Conservation (phyloP, 257 asterid species). For the Primulina huaijiensis region DNA sequence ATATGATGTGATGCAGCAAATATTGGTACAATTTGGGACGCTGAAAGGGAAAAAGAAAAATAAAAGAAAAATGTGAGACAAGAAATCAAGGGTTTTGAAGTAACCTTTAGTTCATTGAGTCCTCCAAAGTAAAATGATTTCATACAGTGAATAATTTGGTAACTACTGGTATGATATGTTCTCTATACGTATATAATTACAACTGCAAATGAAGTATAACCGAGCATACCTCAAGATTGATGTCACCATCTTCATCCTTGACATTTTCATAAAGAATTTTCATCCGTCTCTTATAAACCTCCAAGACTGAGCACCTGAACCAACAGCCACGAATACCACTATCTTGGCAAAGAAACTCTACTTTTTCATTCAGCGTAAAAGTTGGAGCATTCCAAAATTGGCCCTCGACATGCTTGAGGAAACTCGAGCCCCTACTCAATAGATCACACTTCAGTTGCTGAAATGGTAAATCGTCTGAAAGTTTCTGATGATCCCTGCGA, state of each 20-base stretch:
- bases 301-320: constrained; percentile 77
- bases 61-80: too few relatives aligned
- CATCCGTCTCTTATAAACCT: constrained; percentile 60
- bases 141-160: too few relatives aligned
- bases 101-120: too few relatives aligned
- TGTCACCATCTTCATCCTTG: constrained; percentile 64
- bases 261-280: constrained; percentile 69
- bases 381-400: constrained; percentile 32
- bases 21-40: too few relatives aligned
- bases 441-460: constrained; percentile 42
- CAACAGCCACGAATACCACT: constrained; percentile 99
- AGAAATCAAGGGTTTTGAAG: too few relatives aligned
- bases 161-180: too few relatives aligned
- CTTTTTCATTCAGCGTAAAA: constrained; percentile 55
- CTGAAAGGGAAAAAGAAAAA: too few relatives aligned
- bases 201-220: too few relatives aligned
- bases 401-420: constrained; percentile 45
- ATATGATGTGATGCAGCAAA: too few relatives aligned
- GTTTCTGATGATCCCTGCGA: constrained; percentile 45
- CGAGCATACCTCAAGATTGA: constrained; percentile 63
- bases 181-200: too few relatives aligned
- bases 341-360: constrained; percentile 87
- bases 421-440: constrained; percentile 35
- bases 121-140: too few relatives aligned
- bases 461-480: constrained; percentile 40